Evolutionary conservation across 768 basidiomycete species (phyloP).

Genomic region (Guyanaporus albipodus): DNA sequence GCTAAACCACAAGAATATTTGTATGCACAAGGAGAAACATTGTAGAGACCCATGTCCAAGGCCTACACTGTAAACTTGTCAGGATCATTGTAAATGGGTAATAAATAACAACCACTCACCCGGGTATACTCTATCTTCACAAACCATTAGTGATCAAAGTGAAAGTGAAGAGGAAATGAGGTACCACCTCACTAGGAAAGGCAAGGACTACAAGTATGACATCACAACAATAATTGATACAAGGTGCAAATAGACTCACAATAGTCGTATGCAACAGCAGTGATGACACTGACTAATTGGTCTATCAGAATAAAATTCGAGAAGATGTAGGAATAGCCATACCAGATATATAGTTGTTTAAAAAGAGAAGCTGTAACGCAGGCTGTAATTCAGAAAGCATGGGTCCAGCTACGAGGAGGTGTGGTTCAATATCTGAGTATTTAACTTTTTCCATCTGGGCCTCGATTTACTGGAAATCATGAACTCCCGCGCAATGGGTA

Average conservation of each 20-base stretch:
- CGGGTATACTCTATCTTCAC: neutral
- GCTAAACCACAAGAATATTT: neutral
- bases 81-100: neutral
- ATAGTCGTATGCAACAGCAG: neutral
- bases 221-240: neutral
- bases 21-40: neutral
- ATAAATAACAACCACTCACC: neutral
- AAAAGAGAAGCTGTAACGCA: neutral
- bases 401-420: neutral
- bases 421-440: too few species aligned
- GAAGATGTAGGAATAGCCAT: too few species aligned
- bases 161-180: neutral
- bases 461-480: too few species aligned
- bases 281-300: neutral
- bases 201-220: neutral
- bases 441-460: too few species aligned
- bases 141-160: neutral
- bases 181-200: neutral
- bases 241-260: neutral
- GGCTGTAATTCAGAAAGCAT: neutral
- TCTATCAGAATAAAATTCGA: too few species aligned
- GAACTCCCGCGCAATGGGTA: too few species aligned
- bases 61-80: neutral
- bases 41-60: neutral
- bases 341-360: neutral